Evolutionary conservation across 2,329 filamentous ascomycete species (phyloP), one percentile per base, ranked within the genome.

Genomic region (Fusarium dlaminii): DNA sequence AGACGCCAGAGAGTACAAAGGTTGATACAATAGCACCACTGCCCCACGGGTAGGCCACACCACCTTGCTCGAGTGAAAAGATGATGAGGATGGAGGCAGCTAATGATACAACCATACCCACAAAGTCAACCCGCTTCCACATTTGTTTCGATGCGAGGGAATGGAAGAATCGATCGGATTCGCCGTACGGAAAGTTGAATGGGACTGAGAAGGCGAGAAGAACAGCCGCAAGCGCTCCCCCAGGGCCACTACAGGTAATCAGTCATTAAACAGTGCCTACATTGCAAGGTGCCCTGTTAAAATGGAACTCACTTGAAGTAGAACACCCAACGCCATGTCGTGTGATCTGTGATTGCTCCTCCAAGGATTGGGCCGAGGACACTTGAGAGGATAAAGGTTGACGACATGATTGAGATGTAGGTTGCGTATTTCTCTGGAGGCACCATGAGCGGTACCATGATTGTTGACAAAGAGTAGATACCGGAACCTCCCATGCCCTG

Each of bases 51-150:
- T 84, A 86, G 11, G 78, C 78, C 24, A 81, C 74, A 10, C 86
- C 85, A 11, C 79, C 85, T 69, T 86, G 81, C 52, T 88, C 82
- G 20, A 88, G 78, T 3, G 82, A 84, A 43, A 86, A 84, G 22
- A 87, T 82, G n/a, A 87, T 73, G 8, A 87, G 79, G 8, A 85
- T 81, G 0, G 85, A 85, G 8, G 82, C 81, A 1, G 80, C 81
- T 12, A 87, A 79, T 2, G 83, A 75, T 6, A 86, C 55, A 37
- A 81, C 63, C 6, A 75, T 76, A n/a, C 77, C 77, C 8, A 74
- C 22, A 40, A 67, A 57, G 61, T 76, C 76, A n/a, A 76, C 46
- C 6, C 63, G 43, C 20, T 52, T 48, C 46, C 71, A 63, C 22
- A 39, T 40, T 59, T 66, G 29, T 20, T 51, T 55, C 14, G 32